Conservation (phyloP, 441 rosid species). For the Mallotus repandus region DNA sequence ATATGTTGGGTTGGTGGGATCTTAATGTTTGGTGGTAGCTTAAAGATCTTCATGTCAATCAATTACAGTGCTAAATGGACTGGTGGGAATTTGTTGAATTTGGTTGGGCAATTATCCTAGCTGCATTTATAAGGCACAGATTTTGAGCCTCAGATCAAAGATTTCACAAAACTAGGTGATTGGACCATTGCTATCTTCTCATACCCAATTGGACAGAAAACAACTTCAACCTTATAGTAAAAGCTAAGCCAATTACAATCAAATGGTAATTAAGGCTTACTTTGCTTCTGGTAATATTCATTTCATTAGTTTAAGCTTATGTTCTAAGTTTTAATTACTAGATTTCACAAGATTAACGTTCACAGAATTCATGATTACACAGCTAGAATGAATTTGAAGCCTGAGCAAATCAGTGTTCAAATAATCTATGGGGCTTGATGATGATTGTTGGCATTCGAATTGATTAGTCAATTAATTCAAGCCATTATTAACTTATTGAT, state of each 20-base stretch:
- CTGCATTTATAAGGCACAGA: constrained; percentile 13
- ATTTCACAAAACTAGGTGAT: background rate
- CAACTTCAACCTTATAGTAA: background rate
- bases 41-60: constrained; percentile 19
- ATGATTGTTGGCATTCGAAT: background rate
- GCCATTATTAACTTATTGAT: no score
- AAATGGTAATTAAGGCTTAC: background rate
- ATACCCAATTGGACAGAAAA: background rate
- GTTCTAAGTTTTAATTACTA: no score
- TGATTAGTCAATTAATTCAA: no score
- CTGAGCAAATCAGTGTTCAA: background rate
- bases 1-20: constrained; percentile 1
- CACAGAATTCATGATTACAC: background rate
- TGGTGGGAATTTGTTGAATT: background rate
- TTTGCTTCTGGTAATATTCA: background rate
- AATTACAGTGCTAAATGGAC: constrained; percentile 6
- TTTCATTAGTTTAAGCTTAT: no score
- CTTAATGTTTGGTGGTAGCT: constrained; percentile 20
- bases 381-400: background rate
- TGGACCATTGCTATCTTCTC: background rate
- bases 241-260: background rate
- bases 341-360: background rate
- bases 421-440: background rate
- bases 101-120: background rate
- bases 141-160: constrained; percentile 7